Evolutionary conservation across 495 filamentous ascomycete genomes (phyloP), one percentile per base, ranked within the genome.

Genomic region (Xylaria bambusicola): DNA sequence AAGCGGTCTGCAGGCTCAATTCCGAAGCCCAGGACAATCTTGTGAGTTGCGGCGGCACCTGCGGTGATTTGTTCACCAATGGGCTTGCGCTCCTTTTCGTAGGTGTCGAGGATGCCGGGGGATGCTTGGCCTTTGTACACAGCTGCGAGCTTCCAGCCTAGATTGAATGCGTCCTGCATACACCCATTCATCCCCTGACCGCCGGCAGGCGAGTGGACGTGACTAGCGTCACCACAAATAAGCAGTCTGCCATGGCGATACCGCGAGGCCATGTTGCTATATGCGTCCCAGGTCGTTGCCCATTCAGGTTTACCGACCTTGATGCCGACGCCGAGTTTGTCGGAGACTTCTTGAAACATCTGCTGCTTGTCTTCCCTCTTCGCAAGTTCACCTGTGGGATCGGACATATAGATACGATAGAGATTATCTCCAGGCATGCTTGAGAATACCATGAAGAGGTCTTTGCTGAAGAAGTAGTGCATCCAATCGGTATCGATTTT

Each of bases 181-280:
- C 72, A 76, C 1, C 86, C 83, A 65, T 92, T 91, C 86, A 91
- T 90, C 9, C 88, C 88, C 69, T 89, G 87, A 0, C 87, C 88
- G 0, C 85, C 86, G 71, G 88, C 88, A 8, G 88, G 88, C 0
- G 83, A 85, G 58, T 88, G 84, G 0, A 82, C 85, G 58, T 86
- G 85, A 0, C 83, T 78, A 4, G 84, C 84, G 66, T 88, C 82
- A 44, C 63, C 63, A 24, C 56, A 56, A 5, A 66, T 48, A 13
- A 66, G 41, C 6, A 63, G 26, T 9, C 63, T 48, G 20, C 44
- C 18, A 18, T 23, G 44, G 2, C 45, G 53, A 48, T 62, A 62
- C 15, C 36, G 5, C 36, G 36, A 6, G 13, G 36, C 36, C 3
- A 38, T 38, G 36, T 38, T 38, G 36, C 15, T 38, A 13, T 13